These are phyloP conservation scores for Heimioporus sp. DNA, from an alignment of 768 basidiomycete species.

Conservation along the genomic window DNA sequence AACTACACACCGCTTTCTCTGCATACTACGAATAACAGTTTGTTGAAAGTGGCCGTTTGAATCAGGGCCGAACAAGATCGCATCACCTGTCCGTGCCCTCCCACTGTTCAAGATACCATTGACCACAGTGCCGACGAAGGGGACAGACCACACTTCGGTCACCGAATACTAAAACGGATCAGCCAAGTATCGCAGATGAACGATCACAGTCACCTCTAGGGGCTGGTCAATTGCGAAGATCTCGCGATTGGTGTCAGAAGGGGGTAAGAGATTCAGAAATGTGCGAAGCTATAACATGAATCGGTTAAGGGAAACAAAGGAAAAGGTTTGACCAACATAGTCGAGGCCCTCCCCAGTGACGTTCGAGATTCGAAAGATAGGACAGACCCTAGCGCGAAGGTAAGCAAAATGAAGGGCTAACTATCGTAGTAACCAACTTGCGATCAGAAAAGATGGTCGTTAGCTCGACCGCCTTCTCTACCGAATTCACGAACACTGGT, in stretches of 20 bases:
- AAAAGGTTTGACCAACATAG: constrained; percentile 43
- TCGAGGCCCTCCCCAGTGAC: constrained; percentile 92
- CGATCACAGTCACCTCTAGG: constrained; percentile 55
- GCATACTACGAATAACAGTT: constrained; percentile 86
- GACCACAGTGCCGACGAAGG: constrained; percentile 81
- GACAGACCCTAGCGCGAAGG: constrained; percentile 61
- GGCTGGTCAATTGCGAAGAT: constrained; percentile 81
- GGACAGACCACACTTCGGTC: constrained; percentile 86
- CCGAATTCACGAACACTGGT: constrained; percentile 81
- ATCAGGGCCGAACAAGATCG: constrained; percentile 87
- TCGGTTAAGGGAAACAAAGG: constrained; percentile 9
- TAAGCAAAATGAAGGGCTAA: constrained; percentile 3
- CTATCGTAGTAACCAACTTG: constrained; percentile 41
- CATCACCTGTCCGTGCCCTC: constrained; percentile 72
- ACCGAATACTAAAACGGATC: constrained; percentile 62
- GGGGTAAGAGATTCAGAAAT: constrained; percentile 87
- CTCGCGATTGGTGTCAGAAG: constrained; percentile 80
- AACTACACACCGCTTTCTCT: constrained; percentile 73
- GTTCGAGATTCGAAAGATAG: constrained; percentile 90
- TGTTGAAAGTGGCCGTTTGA: constrained; percentile 84
- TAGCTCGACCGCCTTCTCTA: constrained; percentile 78
- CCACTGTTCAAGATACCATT: constrained; percentile 84
- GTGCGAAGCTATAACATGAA: constrained; percentile 59
- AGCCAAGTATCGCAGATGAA: background rate
- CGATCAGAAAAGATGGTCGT: constrained; percentile 73